Base-by-base conservation (phyloP, 345 rosid genomes). In the Camelina hispida region DNA sequence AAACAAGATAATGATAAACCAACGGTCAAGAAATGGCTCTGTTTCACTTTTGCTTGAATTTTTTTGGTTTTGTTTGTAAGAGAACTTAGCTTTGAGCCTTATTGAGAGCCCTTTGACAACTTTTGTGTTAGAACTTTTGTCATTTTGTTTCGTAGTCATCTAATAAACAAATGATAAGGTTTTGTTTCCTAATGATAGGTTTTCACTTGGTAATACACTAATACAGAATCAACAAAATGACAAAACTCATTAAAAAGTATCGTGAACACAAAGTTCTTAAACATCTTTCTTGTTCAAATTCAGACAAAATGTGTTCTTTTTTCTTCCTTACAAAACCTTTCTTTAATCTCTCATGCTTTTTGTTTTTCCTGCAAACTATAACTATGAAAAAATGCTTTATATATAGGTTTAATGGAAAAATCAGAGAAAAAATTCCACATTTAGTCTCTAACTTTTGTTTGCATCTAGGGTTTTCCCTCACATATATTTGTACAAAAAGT, bases 401-500 rank as follows among this genome's bases (percentile, higher is more conserved):
- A 82, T n/a, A n/a, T 14, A 87, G 85, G 7, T 80, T 60, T 37
- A 48, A 76, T 32, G 14, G 9, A 1, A 2, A 30, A 62, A 53
- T 76, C 60, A 23, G 40, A 68, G 88, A 86, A 13, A 78, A 66
- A 54, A 15, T 37, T 80, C 87, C 90, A 10, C 85, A 66, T 51
- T 8, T 88, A 81, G 89, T 83, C 84, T 68, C 88, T 90, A 1
- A 74, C 80, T 43, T 82, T 82, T 2, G 0, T 81, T 85, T 35
- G 74, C 84, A 67, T 82, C 85, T 38, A 81, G 68, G 32, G 82
- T 34, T 54, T 59, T 88, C 30, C 56, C 88, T 88, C 0, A 88
- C 66, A 66, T 89, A 66, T 89, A 87, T 50, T 84, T 92, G 25
- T 83, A 91, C 0, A 89, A 84, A 61, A 86, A 86, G 80, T 28